Base-by-base conservation (phyloP, 2,329 filamentous ascomycete species). In the Xylaria sp. region DNA sequence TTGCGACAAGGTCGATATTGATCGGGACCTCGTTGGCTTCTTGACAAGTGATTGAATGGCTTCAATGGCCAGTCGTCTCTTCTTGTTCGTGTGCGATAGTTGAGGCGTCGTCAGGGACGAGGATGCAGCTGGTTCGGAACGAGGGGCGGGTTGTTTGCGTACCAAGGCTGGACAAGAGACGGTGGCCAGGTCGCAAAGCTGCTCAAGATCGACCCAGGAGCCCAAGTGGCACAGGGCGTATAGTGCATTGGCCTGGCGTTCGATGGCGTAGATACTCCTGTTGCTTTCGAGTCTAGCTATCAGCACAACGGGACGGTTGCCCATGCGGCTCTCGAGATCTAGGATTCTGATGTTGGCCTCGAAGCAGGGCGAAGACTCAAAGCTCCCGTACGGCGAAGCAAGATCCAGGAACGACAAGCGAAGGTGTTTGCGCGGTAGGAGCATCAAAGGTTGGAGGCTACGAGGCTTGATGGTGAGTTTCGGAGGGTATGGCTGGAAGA, bases 141-240 rank as follows among this genome's bases (percentile, higher is more conserved):
- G 60, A 17, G 67, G 67, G 49, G 74, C 63, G 8, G 74, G 70
- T 46, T 75, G 70, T 51, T 73, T 70, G 56, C 72, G 73, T 37
- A 73, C 62, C 43, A 75, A 57, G 25, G 72, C 68, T 25, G 70
- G 69, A 62, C 76, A 81, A 13, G 78, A 77, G 2, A 78, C 81
- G 0, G 83, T 85, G 38, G 86, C 84, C 38, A 79, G 74, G 10
- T 74, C 72, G 23, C 76, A 76, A 27, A 93, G 77, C 6, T 80
- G 76, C 35, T 83, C 80, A 53, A 89, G 72, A 63, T 87, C 83
- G 21, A 90, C 81, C 88, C 89, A 91, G 19, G 79, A 75, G 1
- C 86, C 88, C 43, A 95, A 78, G 68, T 85, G 87, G 74, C 88
- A 93, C 25, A 92, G 73, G 10, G 85, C 84, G 72, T 91, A 93